Base-by-base conservation (phyloP, 2,329 filamentous ascomycete genomes). In the Colletotrichum karsti region DNA sequence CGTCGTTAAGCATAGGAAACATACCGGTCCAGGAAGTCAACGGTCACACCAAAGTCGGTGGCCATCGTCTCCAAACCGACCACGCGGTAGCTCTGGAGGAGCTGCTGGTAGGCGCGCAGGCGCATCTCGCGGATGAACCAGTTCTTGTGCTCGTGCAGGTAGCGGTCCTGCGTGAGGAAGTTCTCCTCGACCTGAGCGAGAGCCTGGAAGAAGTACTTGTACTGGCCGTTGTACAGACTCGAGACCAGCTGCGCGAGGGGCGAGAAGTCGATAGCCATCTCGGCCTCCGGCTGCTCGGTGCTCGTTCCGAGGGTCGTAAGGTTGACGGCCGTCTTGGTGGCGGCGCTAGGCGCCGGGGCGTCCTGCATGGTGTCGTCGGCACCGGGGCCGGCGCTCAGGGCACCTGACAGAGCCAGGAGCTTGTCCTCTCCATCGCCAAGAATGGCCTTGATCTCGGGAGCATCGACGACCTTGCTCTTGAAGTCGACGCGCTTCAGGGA, bases 121-220 rank as follows among this genome's bases (percentile, higher is more conserved):
- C 96, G 91, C 96, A 99, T 99, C 87, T 99, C 96, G 57, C 96
- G 92, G 74, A 99, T 95, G 79, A 96, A 98, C 95, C 96, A 99
- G 76, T 90, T 91, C 80, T 93, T 93, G 85, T 99, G 96, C 86
- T 99, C 96, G 77, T 94, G 92, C 64, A 99, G 88, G 82, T 98
- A 97, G 67, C 96, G 93, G 78, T 99, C 96, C 78, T 96, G 93
- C 73, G 91, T 94, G 72, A 99, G 86, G 86, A 99, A 99, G 75
- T 92, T 91, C 81, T 97, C 94, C 84, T 99, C 96, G 1, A 98
- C 96, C 10, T 91, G 88, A 22, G 93, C 95, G 28, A 99, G 87
- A 5, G 95, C 93, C 73, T 91, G 88, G 85, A 99, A 99, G 85
- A 98, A 98, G 60, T 90, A 90, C 81, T 93, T 93, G 85, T 99